Evolutionary conservation across 345 rosid species (phyloP).

Genomic region (Mallotus nudiflorus): DNA sequence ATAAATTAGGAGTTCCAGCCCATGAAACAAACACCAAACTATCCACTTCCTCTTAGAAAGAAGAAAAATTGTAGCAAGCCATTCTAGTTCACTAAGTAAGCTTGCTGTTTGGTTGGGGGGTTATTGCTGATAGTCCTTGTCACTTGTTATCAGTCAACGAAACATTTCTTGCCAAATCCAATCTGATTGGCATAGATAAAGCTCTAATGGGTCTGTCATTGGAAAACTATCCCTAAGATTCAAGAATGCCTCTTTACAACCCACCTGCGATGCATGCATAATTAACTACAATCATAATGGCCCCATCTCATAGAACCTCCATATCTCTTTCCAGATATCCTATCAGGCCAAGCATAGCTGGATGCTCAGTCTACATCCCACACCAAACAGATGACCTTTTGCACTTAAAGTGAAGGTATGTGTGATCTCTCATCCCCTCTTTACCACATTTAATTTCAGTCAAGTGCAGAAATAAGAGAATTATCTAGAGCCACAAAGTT

Average conservation of each 20-base stretch:
- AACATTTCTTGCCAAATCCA: neutral
- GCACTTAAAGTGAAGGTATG: neutral
- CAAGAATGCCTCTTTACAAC: neutral
- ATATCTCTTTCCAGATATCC: neutral
- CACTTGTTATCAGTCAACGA: neutral
- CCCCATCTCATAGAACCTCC: neutral
- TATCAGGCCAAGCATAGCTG: neutral
- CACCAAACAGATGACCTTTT: neutral
- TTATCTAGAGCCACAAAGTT: neutral
- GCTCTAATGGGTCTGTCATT: neutral
- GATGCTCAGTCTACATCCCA: neutral
- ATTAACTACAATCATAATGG: neutral
- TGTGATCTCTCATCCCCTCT: neutral
- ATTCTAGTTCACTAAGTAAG: no score
- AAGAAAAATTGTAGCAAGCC: no score
- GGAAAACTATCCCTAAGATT: neutral
- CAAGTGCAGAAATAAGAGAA: neutral
- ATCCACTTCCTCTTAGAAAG: no score
- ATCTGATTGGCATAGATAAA: neutral
- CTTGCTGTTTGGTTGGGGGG: no score
- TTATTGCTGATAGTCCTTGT: neutral
- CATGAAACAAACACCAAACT: no score
- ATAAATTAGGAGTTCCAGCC: no score
- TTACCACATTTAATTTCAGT: neutral
- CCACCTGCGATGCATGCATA: neutral